phyloP scores from a whole-genome alignment of 257 asterid genomes.

The Solanum verrucosum region DNA sequence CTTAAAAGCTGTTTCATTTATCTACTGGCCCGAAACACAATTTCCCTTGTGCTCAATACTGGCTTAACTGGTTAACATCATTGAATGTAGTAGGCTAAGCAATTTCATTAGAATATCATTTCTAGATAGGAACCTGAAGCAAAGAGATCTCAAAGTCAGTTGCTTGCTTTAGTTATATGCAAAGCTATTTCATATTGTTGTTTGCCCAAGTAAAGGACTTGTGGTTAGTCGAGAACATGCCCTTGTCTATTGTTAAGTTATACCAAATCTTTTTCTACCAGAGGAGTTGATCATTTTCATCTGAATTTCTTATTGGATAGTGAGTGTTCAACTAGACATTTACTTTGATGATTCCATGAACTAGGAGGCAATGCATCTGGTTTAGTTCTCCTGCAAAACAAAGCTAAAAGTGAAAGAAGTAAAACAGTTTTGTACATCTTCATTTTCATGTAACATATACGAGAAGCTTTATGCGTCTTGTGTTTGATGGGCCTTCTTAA shows the following conservation, averaged over 20 bases:
- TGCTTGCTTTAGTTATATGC: not conserved
- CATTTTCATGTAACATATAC: not conserved
- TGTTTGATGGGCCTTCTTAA: not conserved
- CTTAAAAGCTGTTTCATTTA: not conserved
- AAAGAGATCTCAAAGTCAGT: not conserved
- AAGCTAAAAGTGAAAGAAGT: not conserved
- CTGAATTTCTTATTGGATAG: not conserved
- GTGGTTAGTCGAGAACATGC: not conserved
- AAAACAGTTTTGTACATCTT: not conserved
- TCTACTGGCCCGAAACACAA: not conserved
- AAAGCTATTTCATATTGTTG: not conserved
- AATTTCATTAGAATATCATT: not conserved
- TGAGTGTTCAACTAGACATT: not conserved
- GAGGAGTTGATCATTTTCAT: not conserved
- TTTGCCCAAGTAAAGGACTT: not conserved
- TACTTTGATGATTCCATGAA: not conserved
- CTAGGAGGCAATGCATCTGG: not conserved
- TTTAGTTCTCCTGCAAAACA: not conserved
- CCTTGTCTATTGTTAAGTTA: not conserved
- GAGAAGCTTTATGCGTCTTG: not conserved
- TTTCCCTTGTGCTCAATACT: not conserved
- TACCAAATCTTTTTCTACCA: not conserved
- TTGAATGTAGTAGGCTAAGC: not conserved
- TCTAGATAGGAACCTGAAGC: not conserved
- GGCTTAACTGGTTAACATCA: not conserved